Conservation (phyloP, 2,329 filamentous ascomycete species). For the Claviceps cyperi region DNA sequence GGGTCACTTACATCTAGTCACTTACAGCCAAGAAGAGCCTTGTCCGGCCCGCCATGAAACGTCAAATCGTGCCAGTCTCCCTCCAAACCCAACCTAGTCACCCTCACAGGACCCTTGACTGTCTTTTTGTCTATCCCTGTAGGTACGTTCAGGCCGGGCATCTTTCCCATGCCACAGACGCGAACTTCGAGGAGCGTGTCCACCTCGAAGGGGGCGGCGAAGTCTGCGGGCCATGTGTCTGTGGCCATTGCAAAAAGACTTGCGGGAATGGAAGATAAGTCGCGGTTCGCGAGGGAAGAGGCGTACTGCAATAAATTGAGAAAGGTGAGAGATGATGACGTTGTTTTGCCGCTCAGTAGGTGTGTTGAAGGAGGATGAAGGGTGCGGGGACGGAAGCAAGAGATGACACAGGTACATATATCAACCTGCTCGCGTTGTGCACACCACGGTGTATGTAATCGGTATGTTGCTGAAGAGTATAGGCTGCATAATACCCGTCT, state of each 20-base stretch:
- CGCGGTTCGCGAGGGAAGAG: background rate
- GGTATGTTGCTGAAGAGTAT: no score
- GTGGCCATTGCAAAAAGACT: slow-evolving; percentile 1
- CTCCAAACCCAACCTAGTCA: slow-evolving; percentile 36
- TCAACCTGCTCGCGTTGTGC: no score
- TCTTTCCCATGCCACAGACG: slow-evolving; percentile 39
- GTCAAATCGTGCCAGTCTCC: slow-evolving; percentile 47
- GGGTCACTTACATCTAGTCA: slow-evolving; percentile 2
- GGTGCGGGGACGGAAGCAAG: no score
- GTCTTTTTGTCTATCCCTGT: slow-evolving; percentile 43
- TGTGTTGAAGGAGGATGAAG: no score
- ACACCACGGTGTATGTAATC: no score
- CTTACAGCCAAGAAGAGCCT: slow-evolving; percentile 45
- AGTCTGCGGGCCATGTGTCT: slow-evolving; percentile 13
- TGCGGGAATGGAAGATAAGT: background rate
- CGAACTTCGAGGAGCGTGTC: slow-evolving; percentile 43
- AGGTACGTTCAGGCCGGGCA: slow-evolving; percentile 34
- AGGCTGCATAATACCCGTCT: no score
- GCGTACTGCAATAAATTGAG: background rate
- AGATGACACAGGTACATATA: no score
- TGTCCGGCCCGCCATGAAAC: slow-evolving; percentile 48
- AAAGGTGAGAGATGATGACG: background rate
- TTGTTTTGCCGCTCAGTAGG: no score
- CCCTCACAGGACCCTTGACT: slow-evolving; percentile 27
- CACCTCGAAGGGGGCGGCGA: slow-evolving; percentile 26